These are phyloP conservation scores for Zymoseptoria ardabiliae DNA, from an alignment of 2,329 filamentous ascomycete species.

Conservation along the genomic window DNA sequence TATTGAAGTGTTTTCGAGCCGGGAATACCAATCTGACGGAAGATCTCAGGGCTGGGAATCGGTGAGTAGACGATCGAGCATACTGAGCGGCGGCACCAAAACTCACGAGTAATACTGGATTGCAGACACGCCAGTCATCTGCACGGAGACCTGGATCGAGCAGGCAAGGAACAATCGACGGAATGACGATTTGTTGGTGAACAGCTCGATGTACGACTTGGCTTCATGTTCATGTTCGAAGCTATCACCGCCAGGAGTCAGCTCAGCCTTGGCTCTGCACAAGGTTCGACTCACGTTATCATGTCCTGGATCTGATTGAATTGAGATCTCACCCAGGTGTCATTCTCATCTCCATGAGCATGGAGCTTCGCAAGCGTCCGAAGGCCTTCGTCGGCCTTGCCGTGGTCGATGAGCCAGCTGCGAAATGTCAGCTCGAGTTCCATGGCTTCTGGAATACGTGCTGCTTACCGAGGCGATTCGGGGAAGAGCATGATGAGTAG, in stretches of 20 bases:
- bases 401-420: constrained; percentile 66
- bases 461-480: constrained; percentile 42
- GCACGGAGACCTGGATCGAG: constrained; percentile 61
- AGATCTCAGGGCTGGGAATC: constrained; percentile 29
- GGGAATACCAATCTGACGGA: constrained; percentile 60
- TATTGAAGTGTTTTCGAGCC: constrained; percentile 62
- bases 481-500: constrained; percentile 65
- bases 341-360: constrained; percentile 56
- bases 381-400: constrained; percentile 57
- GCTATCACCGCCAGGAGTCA: background rate
- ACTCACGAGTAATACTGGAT: constrained; percentile 60
- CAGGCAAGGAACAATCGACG: constrained; percentile 64
- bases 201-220: constrained; percentile 63
- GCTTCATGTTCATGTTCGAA: constrained; percentile 61
- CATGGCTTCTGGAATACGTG: constrained; percentile 3
- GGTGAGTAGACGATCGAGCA: too few relatives aligned
- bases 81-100: too few relatives aligned
- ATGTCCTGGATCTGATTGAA: constrained; percentile 62
- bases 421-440: constrained; percentile 33
- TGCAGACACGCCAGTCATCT: constrained; percentile 69
- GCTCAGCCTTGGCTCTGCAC: background rate
- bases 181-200: constrained; percentile 59
- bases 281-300: constrained; percentile 37
- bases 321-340: constrained; percentile 65
- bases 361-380: constrained; percentile 62